Conservation (phyloP, 306 rosid species). For the Malus sieversii region DNA sequence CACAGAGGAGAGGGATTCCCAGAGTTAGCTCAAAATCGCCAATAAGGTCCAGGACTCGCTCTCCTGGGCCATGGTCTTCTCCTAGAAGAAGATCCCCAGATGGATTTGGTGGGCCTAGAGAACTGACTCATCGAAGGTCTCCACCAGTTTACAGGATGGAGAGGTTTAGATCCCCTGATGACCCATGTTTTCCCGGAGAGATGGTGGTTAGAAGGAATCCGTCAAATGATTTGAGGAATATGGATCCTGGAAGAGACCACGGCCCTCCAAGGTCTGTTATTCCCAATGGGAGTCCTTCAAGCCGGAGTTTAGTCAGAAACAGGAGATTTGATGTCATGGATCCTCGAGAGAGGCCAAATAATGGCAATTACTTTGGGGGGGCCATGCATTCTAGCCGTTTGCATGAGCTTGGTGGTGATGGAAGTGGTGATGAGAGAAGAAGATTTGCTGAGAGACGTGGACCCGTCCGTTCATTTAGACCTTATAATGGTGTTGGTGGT, state of each 20-base stretch:
- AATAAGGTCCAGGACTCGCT: conserved; percentile 64
- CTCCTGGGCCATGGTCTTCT: conserved; percentile 71
- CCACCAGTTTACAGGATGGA: conserved; percentile 53
- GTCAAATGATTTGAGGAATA: conserved; percentile 62
- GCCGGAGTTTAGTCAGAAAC: conserved; percentile 44
- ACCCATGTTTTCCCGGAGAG: conserved; percentile 49
- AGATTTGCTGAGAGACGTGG: conserved; percentile 72
- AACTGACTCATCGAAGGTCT: conserved; percentile 51
- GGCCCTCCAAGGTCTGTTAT: conserved; percentile 64
- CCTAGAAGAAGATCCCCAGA: conserved; percentile 75
- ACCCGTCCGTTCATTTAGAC: conserved; percentile 64
- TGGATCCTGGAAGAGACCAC: conserved; percentile 59
- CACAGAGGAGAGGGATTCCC: conserved; percentile 54
- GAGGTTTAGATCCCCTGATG: conserved; percentile 80
- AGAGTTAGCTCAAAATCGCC: conserved; percentile 69
- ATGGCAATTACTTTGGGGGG: conserved; percentile 54
- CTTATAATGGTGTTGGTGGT: conserved; percentile 42
- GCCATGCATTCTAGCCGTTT: conserved; percentile 56
- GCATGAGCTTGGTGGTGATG: conserved; percentile 51
- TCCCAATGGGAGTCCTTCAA: conserved; percentile 51
- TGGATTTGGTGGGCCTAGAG: conserved; percentile 65
- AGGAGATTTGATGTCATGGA: conserved; percentile 64
- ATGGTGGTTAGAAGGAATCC: conserved; percentile 60
- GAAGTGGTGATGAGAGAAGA: conserved; percentile 62
- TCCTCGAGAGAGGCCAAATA: conserved; percentile 54